Percentiles rank a stretch among this genome's conserved stretches.
phyloP scores from a whole-genome alignment of 2,329 filamentous ascomycete species.

The Xylaria polymorpha region DNA sequence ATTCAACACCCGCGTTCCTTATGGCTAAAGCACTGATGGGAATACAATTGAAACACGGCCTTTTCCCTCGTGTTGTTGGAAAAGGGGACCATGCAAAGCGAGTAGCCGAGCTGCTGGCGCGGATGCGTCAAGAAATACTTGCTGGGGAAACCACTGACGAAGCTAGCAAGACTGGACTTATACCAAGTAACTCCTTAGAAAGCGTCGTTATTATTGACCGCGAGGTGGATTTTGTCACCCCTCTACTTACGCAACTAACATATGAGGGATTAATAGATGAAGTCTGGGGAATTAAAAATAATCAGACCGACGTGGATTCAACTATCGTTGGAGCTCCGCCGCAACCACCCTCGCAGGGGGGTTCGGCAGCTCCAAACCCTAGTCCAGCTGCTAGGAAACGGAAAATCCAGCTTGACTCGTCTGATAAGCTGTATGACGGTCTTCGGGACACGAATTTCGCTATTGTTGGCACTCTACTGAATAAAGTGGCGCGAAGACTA shows the following conservation, averaged over 20 bases:
- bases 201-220: slow-evolving; percentile 95
- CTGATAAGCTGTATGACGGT: slow-evolving; percentile 88
- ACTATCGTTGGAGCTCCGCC: slow-evolving; percentile 84
- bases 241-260: slow-evolving; percentile 91
- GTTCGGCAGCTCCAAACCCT: slow-evolving; percentile 66
- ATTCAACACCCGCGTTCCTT: slow-evolving; percentile 89
- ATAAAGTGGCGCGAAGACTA: slow-evolving; percentile 88
- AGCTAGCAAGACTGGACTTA: slow-evolving; percentile 72
- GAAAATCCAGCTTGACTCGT: slow-evolving; percentile 88
- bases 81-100: slow-evolving; percentile 95
- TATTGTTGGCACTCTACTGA: slow-evolving; percentile 87
- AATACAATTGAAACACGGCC: slow-evolving; percentile 88
- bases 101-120: slow-evolving; percentile 85
- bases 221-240: slow-evolving; percentile 92
- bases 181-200: slow-evolving; percentile 88
- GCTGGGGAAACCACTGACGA: slow-evolving; percentile 80
- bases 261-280: slow-evolving; percentile 98
- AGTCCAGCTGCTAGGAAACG: slow-evolving; percentile 75
- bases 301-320: slow-evolving; percentile 91
- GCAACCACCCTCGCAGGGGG: slow-evolving; percentile 62
- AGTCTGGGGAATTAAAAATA: slow-evolving; percentile 89
- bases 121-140: slow-evolving; percentile 90
- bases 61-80: slow-evolving; percentile 93
- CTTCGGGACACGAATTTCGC: slow-evolving; percentile 95
- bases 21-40: slow-evolving; percentile 93